Evolutionary conservation across 805 yeast genomes (phyloP), one percentile per base, ranked within the genome.

Genomic region (Zygotorulaspora sp.): DNA sequence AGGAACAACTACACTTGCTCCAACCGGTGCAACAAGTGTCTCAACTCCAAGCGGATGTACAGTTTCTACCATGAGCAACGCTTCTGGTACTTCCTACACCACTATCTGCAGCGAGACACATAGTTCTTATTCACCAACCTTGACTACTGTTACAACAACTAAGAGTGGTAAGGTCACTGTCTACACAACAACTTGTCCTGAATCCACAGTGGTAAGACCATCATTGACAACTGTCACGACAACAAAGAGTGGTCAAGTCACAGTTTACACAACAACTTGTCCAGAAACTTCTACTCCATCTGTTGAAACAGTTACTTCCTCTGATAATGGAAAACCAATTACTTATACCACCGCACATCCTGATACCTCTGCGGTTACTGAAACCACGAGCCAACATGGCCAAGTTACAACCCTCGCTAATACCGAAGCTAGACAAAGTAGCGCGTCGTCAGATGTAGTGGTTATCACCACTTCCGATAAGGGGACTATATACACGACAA

Each of bases 201-300:
- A 32, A 12, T 6, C 35, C 12, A 21, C 26, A 14, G 9, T 34
- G 25, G 8, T 33, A 2, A 19, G 17, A 7, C 25, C 23, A n/a
- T 16, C 40, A 3, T 22, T 32, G 12, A 23, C 35, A 13, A 19
- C 40, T 10, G 19, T 41, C 13, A 31, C 42, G 11, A 29, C 45
- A 17, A 33, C 38, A 10, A 10, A 21, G 5, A 19, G 33, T 16
- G 12, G 38, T 7, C 29, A 19, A 10, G 8, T 38, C 29, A 23
- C 34, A 6, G 17, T 36, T 14, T 26, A 38, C 21, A 32, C 30
- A 5, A 32, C 35, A 6, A 32, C 35, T 3, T 32, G 35, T 12
- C 35, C 35, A n/a, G 28, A 20, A n/a, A 26, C 43, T 11, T 21
- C 32, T 8, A 13, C 25, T 20, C 25, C 44, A 15, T 13, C 37